Evolutionary conservation across 73 alveolate genomes (phyloP), one percentile per base, ranked within the genome.

Genomic region (Urostyla sp.): DNA sequence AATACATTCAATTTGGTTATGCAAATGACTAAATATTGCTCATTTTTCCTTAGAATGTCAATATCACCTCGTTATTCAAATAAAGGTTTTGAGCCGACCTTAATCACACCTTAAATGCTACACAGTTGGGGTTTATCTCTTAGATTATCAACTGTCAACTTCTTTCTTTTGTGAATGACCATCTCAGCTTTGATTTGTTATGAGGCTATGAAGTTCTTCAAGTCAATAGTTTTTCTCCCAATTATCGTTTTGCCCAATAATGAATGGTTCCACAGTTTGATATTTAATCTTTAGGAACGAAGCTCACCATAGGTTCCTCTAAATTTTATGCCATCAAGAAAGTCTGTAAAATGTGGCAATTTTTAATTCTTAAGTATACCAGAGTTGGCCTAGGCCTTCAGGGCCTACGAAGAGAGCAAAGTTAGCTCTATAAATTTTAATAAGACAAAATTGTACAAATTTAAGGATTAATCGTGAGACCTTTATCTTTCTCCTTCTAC

Each of bases 231-330:
- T 44, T 83, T 83, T 23, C n/a, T 15, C 4, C 92, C 92, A 16
- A 83, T 5, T 18, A 37, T 0, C 13, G 44, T 57, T 24, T 49
- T 56, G 4, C 66, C 67, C 0, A 83, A 43, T 8, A 83, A 38
- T 21, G 18, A 31, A 31, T 44, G 46, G 44, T 83, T 60, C 53
- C 52, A 72, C 0, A 83, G 20, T 20, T 52, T 30, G 16, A 83
- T 73, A 16, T 38, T 51, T 13, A 83, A 34, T 40, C 58, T 28
- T 51, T 83, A 35, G 45, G 45, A 16, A 18, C 21, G 10, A 11
- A 83, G 67, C 67, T 83, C 84, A 37, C 31, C 21, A n/a, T 36
- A 56, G 18, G 92, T 83, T 0, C 92, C 92, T 18, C 92, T 53
- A 34, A 40, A 83, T 11, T 16, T 6, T 0, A 83, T 30, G 18